Evolutionary conservation across 768 basidiomycete species (phyloP).

Genomic region (Strobilomyces confusus): DNA sequence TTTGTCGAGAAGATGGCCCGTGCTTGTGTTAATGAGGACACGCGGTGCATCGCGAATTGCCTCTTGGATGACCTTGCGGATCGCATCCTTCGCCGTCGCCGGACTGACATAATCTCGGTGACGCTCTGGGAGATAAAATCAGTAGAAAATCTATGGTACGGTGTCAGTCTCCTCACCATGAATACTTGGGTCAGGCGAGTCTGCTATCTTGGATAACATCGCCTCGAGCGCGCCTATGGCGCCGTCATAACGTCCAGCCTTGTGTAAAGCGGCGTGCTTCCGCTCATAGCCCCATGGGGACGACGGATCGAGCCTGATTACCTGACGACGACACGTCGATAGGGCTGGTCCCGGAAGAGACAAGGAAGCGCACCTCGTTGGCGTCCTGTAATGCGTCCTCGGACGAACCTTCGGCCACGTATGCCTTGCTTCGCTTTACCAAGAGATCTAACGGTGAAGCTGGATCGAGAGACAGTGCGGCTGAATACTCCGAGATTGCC

Average conservation of each 20-base stretch:
- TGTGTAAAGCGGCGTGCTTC: constrained; percentile 6
- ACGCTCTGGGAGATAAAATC: neutral
- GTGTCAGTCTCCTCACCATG: neutral
- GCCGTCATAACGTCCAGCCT: neutral
- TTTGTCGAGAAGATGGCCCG: constrained; percentile 9
- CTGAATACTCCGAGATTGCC: constrained; percentile 7
- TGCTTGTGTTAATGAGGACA: constrained; percentile 8
- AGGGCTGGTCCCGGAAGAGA: neutral
- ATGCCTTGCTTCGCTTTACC: constrained; percentile 7
- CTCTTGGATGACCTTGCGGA: neutral
- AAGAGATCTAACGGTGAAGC: neutral
- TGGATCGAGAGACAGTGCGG: neutral
- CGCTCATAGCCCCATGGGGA: constrained; percentile 10
- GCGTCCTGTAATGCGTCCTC: constrained; percentile 8
- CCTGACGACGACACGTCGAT: neutral
- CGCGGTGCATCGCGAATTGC: constrained; percentile 3
- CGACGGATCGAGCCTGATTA: constrained; percentile 5
- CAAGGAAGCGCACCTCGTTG: neutral
- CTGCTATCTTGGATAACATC: constrained; percentile 8
- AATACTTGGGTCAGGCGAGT: neutral
- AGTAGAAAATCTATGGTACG: neutral
- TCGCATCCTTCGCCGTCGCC: neutral
- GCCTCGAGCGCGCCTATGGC: constrained; percentile 3
- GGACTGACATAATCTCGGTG: neutral
- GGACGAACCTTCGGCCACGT: neutral